phyloP scores from a whole-genome alignment of 179 eudicot genomes.

The Silene vulgaris region DNA sequence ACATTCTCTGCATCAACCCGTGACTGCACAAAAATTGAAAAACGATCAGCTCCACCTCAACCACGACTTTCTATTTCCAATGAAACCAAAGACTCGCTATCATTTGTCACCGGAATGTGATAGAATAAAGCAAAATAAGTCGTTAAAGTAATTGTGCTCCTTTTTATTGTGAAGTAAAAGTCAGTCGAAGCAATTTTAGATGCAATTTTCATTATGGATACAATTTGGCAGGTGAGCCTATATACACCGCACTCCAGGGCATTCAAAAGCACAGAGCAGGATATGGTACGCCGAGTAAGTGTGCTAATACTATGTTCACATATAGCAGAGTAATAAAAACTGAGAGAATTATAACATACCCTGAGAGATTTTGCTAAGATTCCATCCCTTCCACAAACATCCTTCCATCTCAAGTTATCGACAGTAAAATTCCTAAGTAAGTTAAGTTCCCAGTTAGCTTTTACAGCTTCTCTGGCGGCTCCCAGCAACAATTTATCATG shows the following conservation, averaged over 20 bases:
- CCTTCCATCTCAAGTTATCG: slow-evolving; percentile 78
- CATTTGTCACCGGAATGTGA: not conserved
- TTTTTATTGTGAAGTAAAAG: not conserved
- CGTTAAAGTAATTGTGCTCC: not conserved
- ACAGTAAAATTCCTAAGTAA: slow-evolving; percentile 61
- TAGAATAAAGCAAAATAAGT: not conserved
- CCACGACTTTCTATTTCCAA: not conserved
- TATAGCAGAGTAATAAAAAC: not conserved
- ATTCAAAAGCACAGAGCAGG: not conserved
- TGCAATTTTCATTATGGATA: not conserved
- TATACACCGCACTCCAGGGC: too few species aligned
- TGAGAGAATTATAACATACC: slow-evolving; percentile 40
- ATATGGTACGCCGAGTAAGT: not conserved
- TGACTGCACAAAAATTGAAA: slow-evolving; percentile 33
- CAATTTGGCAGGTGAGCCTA: not conserved
- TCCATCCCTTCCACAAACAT: slow-evolving; percentile 86
- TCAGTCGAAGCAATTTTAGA: not conserved
- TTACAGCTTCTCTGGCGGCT: slow-evolving; percentile 92
- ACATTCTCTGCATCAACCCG: slow-evolving; percentile 79
- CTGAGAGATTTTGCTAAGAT: slow-evolving; percentile 71
- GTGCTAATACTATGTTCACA: not conserved
- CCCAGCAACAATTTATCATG: slow-evolving; percentile 96
- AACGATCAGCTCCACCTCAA: not conserved
- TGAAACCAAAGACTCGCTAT: not conserved
- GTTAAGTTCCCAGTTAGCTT: slow-evolving; percentile 90